Evolutionary conservation across 768 basidiomycete genomes (phyloP).

Genomic region (Pulveroboletus sp.): DNA sequence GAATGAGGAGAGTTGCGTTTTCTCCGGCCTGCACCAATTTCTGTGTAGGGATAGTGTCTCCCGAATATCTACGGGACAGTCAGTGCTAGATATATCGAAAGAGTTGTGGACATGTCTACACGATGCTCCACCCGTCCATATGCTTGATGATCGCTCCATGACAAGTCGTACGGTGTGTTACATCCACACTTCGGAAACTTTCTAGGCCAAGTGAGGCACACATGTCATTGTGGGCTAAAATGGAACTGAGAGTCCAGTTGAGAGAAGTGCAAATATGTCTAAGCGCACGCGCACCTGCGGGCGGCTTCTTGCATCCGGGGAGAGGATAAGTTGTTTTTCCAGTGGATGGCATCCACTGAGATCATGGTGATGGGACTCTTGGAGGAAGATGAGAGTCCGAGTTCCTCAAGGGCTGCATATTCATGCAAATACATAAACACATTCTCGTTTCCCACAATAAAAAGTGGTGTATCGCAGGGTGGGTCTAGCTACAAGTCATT

Average conservation of each 20-base stretch:
- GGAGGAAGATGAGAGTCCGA: slow-evolving; percentile 51
- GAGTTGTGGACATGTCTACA: slow-evolving; percentile 23
- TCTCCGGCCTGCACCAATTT: slow-evolving; percentile 60
- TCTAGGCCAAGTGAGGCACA: slow-evolving; percentile 52
- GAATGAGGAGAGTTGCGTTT: slow-evolving; percentile 77
- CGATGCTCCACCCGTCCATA: slow-evolving; percentile 47
- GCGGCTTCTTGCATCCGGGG: slow-evolving; percentile 4
- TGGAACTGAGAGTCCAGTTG: slow-evolving; percentile 36
- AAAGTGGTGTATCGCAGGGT: slow-evolving; percentile 57
- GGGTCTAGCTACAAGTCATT: slow-evolving; percentile 53
- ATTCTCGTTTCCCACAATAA: slow-evolving; percentile 56
- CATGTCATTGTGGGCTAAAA: slow-evolving; percentile 39
- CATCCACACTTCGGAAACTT: slow-evolving; percentile 62
- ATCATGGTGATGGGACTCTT: slow-evolving; percentile 52
- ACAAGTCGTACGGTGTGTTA: slow-evolving; percentile 66
- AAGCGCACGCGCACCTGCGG: slow-evolving; percentile 3
- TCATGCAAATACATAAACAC: slow-evolving; percentile 71
- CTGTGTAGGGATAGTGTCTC: slow-evolving; percentile 79
- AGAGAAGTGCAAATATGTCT: not conserved
- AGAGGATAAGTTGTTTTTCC: slow-evolving; percentile 36
- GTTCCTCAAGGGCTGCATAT: slow-evolving; percentile 61
- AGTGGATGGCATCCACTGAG: slow-evolving; percentile 52
- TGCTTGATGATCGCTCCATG: slow-evolving; percentile 71
- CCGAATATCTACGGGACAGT: slow-evolving; percentile 66
- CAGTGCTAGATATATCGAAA: not conserved